phyloP scores from a whole-genome alignment of 2,329 filamentous ascomycete species.

The Trichoderma semiorbis region DNA sequence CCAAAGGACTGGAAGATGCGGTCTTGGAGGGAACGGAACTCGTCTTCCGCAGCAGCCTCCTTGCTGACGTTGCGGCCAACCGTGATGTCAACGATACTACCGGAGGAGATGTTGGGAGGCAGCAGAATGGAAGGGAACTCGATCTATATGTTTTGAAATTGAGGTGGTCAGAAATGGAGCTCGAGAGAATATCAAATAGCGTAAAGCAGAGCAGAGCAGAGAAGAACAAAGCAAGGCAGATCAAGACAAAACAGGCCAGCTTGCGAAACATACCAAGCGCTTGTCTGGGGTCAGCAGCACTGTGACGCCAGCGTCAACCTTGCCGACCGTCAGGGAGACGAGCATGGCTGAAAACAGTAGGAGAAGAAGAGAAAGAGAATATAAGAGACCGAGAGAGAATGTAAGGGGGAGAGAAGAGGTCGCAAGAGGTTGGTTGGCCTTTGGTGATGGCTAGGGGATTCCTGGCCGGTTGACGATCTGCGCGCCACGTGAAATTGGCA shows the following conservation, averaged over 20 bases:
- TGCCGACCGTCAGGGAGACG: conserved; percentile 96
- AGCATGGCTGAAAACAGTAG: conserved; percentile 59
- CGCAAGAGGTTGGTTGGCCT: not conserved
- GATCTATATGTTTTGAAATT: conserved; percentile 58
- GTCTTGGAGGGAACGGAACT: conserved; percentile 82
- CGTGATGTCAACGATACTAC: conserved; percentile 96
- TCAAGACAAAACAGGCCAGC: not conserved
- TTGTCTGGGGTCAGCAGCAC: conserved; percentile 97
- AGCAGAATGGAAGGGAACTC: conserved; percentile 98
- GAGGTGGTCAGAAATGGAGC: not conserved
- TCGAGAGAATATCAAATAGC: not conserved
- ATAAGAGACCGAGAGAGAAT: not conserved
- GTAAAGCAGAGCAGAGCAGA: not conserved
- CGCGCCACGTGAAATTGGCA: not conserved
- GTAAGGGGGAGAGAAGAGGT: not conserved
- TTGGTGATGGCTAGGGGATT: not conserved
- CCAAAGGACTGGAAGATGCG: conserved; percentile 87
- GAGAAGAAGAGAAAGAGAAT: not conserved
- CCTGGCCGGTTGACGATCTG: not conserved
- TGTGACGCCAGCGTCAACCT: conserved; percentile 97
- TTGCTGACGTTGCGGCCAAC: conserved; percentile 81
- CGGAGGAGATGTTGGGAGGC: conserved; percentile 89
- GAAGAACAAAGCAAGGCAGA: too few species aligned
- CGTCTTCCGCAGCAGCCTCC: conserved; percentile 68
- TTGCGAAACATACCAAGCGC: conserved; percentile 67